A percentile compares a stretch with the other conserved stretches of the same genome.
These are phyloP conservation scores for Pseudogymnoascus destructans DNA, from an alignment of 2,329 filamentous ascomycete genomes.

Conservation along the genomic window DNA sequence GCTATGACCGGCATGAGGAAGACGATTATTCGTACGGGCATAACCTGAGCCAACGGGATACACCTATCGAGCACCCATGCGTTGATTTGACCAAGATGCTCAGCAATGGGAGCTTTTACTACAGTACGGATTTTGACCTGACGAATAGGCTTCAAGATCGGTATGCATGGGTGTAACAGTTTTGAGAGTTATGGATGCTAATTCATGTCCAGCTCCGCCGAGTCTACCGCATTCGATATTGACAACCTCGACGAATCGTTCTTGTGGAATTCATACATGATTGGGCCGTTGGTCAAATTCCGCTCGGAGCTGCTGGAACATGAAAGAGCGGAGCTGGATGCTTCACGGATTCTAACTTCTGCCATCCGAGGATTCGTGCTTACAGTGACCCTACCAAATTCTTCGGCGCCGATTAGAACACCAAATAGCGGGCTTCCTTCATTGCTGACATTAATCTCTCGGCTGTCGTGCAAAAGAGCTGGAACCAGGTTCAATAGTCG, in stretches of 20 bases:
- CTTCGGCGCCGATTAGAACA: slow-evolving; percentile 55
- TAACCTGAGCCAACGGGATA: slow-evolving; percentile 51
- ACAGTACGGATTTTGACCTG: slow-evolving; percentile 94
- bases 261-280: slow-evolving; percentile 98
- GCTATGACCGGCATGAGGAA: slow-evolving; percentile 16
- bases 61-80: slow-evolving; percentile 73
- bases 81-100: slow-evolving; percentile 82
- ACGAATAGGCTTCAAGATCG: slow-evolving; percentile 87
- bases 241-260: slow-evolving; percentile 88
- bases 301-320: slow-evolving; percentile 63
- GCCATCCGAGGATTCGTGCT: slow-evolving; percentile 87
- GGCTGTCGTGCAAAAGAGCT: slow-evolving; percentile 78
- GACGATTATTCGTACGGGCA: slow-evolving; percentile 31
- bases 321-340: slow-evolving; percentile 70
- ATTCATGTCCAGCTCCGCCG: slow-evolving; percentile 46
- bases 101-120: slow-evolving; percentile 91
- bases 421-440: slow-evolving; percentile 62
- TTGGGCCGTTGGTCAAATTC: slow-evolving; percentile 81
- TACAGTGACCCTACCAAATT: slow-evolving; percentile 72
- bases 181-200: slow-evolving; percentile 15
- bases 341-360: slow-evolving; percentile 77
- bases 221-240: slow-evolving; percentile 70
- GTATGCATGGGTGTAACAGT: slow-evolving; percentile 30
- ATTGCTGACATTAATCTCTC: slow-evolving; percentile 76
- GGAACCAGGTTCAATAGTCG: slow-evolving; percentile 95